Conservation (phyloP, 306 rosid genomes). For the Comarum palustre region DNA sequence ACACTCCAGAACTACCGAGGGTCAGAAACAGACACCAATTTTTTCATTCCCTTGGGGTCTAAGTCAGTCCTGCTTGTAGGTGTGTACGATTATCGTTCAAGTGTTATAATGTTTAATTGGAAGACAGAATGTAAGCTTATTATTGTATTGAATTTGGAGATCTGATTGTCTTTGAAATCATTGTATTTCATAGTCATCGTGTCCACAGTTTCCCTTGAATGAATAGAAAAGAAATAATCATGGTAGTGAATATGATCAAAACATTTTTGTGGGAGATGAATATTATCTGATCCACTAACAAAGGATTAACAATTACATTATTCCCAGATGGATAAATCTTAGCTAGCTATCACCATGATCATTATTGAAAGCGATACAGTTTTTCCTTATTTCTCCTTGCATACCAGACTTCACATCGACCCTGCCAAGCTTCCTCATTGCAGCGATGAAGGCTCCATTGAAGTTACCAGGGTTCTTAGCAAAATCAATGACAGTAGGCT, state of each 20-base stretch:
- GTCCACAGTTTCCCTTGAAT: constrained; percentile 4
- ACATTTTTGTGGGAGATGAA: neutral
- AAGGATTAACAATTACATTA: neutral
- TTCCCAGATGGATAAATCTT: neutral
- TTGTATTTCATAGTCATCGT: constrained; percentile 21
- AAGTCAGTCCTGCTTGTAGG: neutral
- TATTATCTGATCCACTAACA: too few relatives aligned
- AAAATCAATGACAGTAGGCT: constrained; percentile 44
- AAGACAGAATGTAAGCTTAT: neutral
- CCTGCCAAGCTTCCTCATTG: constrained; percentile 78
- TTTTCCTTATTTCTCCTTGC: constrained; percentile 53
- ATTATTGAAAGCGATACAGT: constrained; percentile 57
- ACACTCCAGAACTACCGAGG: constrained; percentile 1
- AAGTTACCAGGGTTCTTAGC: constrained; percentile 45
- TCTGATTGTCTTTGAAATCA: constrained; percentile 4
- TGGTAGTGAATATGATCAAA: neutral
- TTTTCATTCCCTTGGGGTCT: neutral
- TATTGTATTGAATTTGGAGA: constrained; percentile 19
- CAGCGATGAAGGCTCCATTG: constrained; percentile 47
- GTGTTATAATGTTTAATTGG: neutral
- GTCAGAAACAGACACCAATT: constrained; percentile 14
- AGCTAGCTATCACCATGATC: constrained; percentile 10
- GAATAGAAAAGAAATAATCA: neutral
- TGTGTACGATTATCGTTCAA: constrained; percentile 11
- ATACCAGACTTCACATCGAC: constrained; percentile 67